These are phyloP conservation scores for Vitis cinerea DNA, from an alignment of 164 flowering plant genomes.

Conservation along the genomic window DNA sequence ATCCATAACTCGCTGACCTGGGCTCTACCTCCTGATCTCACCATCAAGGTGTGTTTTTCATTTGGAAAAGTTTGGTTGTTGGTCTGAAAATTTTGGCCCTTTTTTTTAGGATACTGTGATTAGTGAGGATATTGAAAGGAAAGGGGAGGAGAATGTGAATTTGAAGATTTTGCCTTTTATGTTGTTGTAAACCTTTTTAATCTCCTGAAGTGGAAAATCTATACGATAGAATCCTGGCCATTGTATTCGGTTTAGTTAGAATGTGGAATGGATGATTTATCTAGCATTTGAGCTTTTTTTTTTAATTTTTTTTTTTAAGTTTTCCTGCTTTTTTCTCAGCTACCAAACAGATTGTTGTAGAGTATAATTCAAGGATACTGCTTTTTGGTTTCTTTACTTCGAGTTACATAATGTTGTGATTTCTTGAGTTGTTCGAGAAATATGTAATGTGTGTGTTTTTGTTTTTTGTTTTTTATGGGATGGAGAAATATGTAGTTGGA, in stretches of 20 bases:
- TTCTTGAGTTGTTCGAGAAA: neutral
- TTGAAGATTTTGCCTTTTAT: neutral
- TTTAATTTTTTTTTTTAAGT: no score
- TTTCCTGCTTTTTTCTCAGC: no score
- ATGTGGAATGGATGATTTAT: no score
- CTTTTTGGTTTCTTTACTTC: neutral
- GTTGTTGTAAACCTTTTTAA: neutral
- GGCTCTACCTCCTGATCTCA: slow-evolving; percentile 84
- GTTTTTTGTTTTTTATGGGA: neutral
- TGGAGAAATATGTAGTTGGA: neutral
- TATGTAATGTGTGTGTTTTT: neutral
- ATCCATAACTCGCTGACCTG: slow-evolving; percentile 65
- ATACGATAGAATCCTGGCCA: no score
- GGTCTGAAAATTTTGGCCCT: neutral
- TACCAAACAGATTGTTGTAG: no score
- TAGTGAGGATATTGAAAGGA: neutral
- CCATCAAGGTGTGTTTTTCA: slow-evolving; percentile 52
- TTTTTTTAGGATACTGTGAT: neutral
- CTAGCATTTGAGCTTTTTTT: no score
- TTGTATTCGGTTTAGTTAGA: no score
- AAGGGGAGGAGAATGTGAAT: neutral
- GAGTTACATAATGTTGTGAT: neutral
- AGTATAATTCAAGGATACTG: no score
- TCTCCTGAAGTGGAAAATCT: no score
- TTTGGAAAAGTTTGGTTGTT: neutral